Base-by-base conservation (phyloP, 1,284 basidiomycete species). In the Pascua guehoae region DNA sequence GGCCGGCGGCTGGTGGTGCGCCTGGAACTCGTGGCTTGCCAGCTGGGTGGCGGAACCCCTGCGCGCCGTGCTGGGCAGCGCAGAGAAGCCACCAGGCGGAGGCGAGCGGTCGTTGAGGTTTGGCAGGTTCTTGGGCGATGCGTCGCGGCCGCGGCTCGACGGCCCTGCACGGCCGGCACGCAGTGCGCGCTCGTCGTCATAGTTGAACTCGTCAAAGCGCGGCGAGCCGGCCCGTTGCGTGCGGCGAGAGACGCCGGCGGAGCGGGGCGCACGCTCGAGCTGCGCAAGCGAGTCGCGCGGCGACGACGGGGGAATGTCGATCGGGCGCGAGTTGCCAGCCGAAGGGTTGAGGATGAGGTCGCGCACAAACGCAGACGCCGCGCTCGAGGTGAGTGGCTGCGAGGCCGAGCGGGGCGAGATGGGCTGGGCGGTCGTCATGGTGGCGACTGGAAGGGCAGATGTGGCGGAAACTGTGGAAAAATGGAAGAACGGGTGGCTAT, bases 1-100 rank as follows among this genome's bases (percentile, higher is more conserved):
- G 0, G 61, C 73, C 2, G 88, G 88, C 2, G 85, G 64, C 39
- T 79, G 70, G 69, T 89, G 88, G 57, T 72, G 70, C 4, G 63
- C 56, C 50, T 67, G 60, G 60, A 62, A 64, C 14, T 49, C 32
- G 7, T 57, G 61, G 0, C 54, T 53, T 3, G 59, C 53, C 14
- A 63, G 57, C 4, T 54, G 46, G 11, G 62, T 52, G 7, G 61
- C 54, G 16, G 45, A 45, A 37, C 56, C 50, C 12, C 60, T 56
- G 5, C 60, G 54, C 11, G 53, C 57, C 5, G 56, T 43, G 32
- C 54, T 41, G n/a, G 63, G 60, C 14, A 59, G 54, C 17, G 41
- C 8, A 16, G 54, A 42, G 10, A 47, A 40, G 9, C 54, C 53
- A 14, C 18, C 40, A 4, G 58, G 62, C 1, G 54, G 56, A 12